Base-by-base conservation (phyloP, 495 filamentous ascomycete genomes). In the Letharia columbiana region DNA sequence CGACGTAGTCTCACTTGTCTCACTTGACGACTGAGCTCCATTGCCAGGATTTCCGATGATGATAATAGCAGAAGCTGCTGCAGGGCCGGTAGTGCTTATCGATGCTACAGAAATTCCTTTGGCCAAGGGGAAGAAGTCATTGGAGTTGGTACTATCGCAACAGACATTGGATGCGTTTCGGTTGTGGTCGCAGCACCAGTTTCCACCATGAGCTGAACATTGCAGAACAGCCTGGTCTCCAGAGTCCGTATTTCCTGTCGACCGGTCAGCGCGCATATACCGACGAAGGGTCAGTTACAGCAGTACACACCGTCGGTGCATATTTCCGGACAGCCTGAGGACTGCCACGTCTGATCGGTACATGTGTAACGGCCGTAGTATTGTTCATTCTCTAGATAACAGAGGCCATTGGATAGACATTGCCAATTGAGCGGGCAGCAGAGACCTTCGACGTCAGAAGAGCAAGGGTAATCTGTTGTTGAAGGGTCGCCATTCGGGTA, bases 301-400 rank as follows among this genome's bases (percentile, higher is more conserved):
- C 9, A n/a, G 33, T 20, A 17, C 28, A 18, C 37, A 66, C 67
- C 60, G 33, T 69, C 42, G 23, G 70, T 71, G 62, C 70, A 71
- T 49, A 67, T 65, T 15, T 62, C 45, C 18, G 70, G 70, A 59
- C 70, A 71, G 33, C 58, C 52, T 52, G 57, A 35, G 4, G 70
- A 67, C 15, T 68, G 11, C 70, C 70, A 71, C 12, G 60, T 66
- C 40, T 68, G 13, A 57, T 71, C 70, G 11, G 70, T 70, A 57
- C 70, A 71, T 37, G 68, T 70, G 45, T 69, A 71, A 15, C 70
- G 70, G 4, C 70, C 70, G 54, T 66, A 69, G 39, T 63, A 71
- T 31, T 66, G 44, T 31, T 68, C 40, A 47, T 60, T 64, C 0
- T 40, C 59, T 37, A 67, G 59, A 20, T 68, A 70, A 47, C 68